phyloP scores from a whole-genome alignment of 202 grass and related monocot genomes.

The Eragrostis tef region DNA sequence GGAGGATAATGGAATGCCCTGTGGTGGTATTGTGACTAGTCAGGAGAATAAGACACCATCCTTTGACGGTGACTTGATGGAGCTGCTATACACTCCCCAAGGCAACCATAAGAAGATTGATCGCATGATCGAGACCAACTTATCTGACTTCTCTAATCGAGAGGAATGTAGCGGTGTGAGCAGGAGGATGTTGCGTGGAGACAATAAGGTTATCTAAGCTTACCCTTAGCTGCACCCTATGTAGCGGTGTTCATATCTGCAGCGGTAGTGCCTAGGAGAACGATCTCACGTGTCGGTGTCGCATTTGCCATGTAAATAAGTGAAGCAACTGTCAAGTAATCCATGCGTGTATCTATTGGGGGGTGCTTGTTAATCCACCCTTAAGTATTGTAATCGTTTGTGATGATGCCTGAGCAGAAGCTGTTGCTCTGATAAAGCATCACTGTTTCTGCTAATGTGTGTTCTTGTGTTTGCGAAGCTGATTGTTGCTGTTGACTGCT shows the following conservation, averaged over 20 bases:
- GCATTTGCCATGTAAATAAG: slow-evolving; percentile 10
- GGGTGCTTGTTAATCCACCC: not conserved
- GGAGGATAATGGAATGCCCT: slow-evolving; percentile 11
- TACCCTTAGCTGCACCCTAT: not conserved
- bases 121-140: slow-evolving; percentile 48
- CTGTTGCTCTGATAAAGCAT: not conserved
- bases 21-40: not conserved
- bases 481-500: not conserved
- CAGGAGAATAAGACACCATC: slow-evolving; percentile 18
- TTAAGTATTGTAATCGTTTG: not conserved
- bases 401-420: not conserved
- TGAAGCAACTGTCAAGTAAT: not conserved
- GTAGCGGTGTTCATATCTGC: not conserved
- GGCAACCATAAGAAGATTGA: slow-evolving; percentile 45
- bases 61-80: slow-evolving; percentile 6
- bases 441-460: not conserved
- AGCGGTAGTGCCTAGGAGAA: not conserved
- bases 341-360: not conserved
- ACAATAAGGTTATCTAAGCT: slow-evolving; percentile 27
- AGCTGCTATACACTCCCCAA: slow-evolving; percentile 9
- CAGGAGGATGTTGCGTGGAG: slow-evolving; percentile 48
- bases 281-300: not conserved
- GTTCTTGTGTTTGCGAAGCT: not conserved
- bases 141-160: slow-evolving; percentile 43
- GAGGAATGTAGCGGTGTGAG: slow-evolving; percentile 30